These are phyloP conservation scores for Orbilia ellipsospora DNA, from an alignment of 2,329 filamentous ascomycete genomes.

Conservation along the genomic window DNA sequence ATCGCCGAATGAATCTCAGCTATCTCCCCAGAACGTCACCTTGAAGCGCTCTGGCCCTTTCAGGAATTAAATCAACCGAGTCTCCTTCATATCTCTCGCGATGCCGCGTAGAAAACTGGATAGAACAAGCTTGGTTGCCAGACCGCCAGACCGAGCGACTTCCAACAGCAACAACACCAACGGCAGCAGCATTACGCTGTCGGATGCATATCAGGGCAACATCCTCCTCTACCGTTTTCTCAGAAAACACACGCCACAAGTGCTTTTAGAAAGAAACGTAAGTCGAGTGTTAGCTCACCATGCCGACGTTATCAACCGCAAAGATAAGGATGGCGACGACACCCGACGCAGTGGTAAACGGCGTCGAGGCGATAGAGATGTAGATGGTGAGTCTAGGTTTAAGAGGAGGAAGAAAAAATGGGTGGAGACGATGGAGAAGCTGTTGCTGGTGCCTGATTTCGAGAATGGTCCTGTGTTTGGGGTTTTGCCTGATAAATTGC, in stretches of 20 bases:
- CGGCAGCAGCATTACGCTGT: slow-evolving; percentile 11
- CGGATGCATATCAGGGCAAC: slow-evolving; percentile 29
- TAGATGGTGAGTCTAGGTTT: neutral
- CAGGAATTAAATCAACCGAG: no score
- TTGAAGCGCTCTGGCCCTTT: no score
- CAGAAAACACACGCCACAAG: slow-evolving; percentile 15
- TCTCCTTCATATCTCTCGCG: neutral
- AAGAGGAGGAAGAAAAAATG: slow-evolving; percentile 8
- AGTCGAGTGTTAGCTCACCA: slow-evolving; percentile 18
- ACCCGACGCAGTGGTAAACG: neutral
- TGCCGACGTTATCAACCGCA: slow-evolving; percentile 12
- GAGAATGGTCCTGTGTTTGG: slow-evolving; percentile 21
- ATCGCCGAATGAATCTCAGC: no score
- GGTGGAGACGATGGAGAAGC: slow-evolving; percentile 7
- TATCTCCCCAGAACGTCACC: no score
- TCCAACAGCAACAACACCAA: neutral
- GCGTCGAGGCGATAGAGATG: neutral
- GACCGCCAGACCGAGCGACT: no score
- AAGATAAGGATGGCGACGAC: slow-evolving; percentile 10
- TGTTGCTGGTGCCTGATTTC: slow-evolving; percentile 25
- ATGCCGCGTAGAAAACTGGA: slow-evolving; percentile 1
- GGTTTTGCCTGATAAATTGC: slow-evolving; percentile 10
- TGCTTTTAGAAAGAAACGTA: slow-evolving; percentile 33
- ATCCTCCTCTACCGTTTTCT: slow-evolving; percentile 22
- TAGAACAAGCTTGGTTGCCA: no score